Percentiles rank a stretch among this genome's conserved stretches.
Evolutionary conservation across 257 asterid genomes (phyloP).

Genomic region (Rhazya stricta): DNA sequence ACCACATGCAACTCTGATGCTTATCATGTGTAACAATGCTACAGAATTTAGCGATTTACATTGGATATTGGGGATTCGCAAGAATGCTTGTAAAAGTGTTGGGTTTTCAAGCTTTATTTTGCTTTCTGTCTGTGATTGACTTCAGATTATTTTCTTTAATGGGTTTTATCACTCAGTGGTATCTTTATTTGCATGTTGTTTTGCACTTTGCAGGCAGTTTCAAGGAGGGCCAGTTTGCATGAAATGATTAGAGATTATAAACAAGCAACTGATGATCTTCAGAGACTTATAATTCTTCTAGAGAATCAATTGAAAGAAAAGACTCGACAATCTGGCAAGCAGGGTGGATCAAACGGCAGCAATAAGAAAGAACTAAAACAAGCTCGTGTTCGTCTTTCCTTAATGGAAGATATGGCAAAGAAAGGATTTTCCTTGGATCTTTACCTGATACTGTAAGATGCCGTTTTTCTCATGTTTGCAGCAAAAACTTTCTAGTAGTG

Average conservation of each 20-base stretch:
- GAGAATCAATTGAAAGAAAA: slow-evolving; percentile 49
- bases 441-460: slow-evolving; percentile 79
- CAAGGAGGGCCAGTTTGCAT: slow-evolving; percentile 86
- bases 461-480: slow-evolving; percentile 10
- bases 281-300: slow-evolving; percentile 61
- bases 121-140: not conserved
- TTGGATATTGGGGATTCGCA: not conserved
- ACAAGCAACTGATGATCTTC: slow-evolving; percentile 65
- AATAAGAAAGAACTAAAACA: slow-evolving; percentile 52
- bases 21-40: not conserved
- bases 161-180: not conserved
- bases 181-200: not conserved
- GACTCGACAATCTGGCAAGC: slow-evolving; percentile 28
- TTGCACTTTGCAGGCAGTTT: slow-evolving; percentile 65
- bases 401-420: slow-evolving; percentile 62
- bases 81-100: not conserved
- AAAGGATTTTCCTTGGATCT: slow-evolving; percentile 57
- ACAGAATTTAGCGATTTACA: not conserved
- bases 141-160: not conserved
- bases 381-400: slow-evolving; percentile 59
- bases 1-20: not conserved
- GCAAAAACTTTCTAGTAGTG: not conserved
- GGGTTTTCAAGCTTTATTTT: not conserved
- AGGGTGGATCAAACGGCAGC: slow-evolving; percentile 47
- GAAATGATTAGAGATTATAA: slow-evolving; percentile 87